Base-by-base conservation (phyloP, 2,329 filamentous ascomycete species). In the Aspergillus sp. region DNA sequence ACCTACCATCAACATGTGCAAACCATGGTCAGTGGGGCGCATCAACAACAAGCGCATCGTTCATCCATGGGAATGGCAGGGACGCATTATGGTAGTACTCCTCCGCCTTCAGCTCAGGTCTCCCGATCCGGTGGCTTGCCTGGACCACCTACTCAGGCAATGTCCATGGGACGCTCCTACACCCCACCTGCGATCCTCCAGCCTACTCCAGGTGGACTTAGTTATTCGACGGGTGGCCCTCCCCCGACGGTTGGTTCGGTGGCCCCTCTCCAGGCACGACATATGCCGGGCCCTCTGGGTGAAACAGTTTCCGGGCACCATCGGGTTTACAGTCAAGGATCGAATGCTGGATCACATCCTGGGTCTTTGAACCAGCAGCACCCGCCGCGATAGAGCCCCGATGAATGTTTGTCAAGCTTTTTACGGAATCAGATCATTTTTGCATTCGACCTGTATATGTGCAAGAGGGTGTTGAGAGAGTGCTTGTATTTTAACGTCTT, bases 1-100 rank as follows among this genome's bases (percentile, higher is more conserved):
- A 61, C 62, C 22, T 72, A 69, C 44, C 71, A 73, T 45, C 69
- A 70, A 46, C 68, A 72, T 49, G 65, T 72, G 30, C 72, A 73
- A 45, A 66, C 66, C 4, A 63, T 73, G 62, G 69, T 72, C 17
- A 69, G 57, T 48, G 69, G 67, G n/a, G 57, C 64, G 9, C 69
- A 71, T 45, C 68, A 71, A 26, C 65, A 62, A 35, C 65, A 64
- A 24, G 51, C 62, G 9, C 70, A 72, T 47, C 65, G 71, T 16
- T 57, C 69, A 2, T 59, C 71, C 2, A 60, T 70, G 5, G 62
- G 63, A 7, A 51, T 72, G 45, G 51, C 57, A 11, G 63, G 65
- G 20, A 62, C 57, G 5, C 61, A 65, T 19, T 72, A 70, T 47
- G 65, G 67, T 36, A 69, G 55, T 50, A 70, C 67, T 4, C 68